These are phyloP conservation scores for Curvularia verruculosa DNA, from an alignment of 2,329 filamentous ascomycete genomes.

Conservation along the genomic window DNA sequence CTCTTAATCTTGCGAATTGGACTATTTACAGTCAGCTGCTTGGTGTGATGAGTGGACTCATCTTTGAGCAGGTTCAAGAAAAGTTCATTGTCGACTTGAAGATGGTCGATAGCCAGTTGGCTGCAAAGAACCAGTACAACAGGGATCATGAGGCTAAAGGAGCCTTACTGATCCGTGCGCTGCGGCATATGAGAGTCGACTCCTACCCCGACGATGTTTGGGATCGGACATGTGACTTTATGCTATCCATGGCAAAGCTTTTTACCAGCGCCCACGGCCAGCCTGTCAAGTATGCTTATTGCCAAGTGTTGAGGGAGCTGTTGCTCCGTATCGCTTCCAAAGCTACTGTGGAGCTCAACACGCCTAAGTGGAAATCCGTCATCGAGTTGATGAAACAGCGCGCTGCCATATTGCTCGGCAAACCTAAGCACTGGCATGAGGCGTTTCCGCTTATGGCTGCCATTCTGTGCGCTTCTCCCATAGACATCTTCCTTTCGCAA, in stretches of 20 bases:
- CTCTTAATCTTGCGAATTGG: conserved; percentile 92
- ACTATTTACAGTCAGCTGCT: conserved; percentile 89
- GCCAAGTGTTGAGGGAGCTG: conserved; percentile 85
- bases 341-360: conserved; percentile 75
- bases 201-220: conserved; percentile 75
- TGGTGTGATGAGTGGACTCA: conserved; percentile 94
- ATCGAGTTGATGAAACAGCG: conserved; percentile 78
- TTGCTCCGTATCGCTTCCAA: conserved; percentile 85
- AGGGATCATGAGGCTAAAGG: conserved; percentile 79
- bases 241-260: conserved; percentile 78
- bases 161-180: conserved; percentile 85
- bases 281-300: conserved; percentile 91
- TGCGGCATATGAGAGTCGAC: conserved; percentile 85
- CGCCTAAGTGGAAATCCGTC: conserved; percentile 86
- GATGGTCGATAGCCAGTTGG: conserved; percentile 74
- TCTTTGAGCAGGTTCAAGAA: conserved; percentile 82
- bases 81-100: conserved; percentile 85
- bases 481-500: conserved; percentile 80
- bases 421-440: conserved; percentile 89
- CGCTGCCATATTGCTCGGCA: conserved; percentile 82
- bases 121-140: conserved; percentile 70
- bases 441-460: conserved; percentile 88
- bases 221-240: conserved; percentile 87
- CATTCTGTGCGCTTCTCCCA: conserved; percentile 84
- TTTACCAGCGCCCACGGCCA: conserved; percentile 87